A percentile compares a stretch with the other conserved stretches of the same genome.
Conservation (phyloP, 164 flowering plant species). For the Sextonia rubra region DNA sequence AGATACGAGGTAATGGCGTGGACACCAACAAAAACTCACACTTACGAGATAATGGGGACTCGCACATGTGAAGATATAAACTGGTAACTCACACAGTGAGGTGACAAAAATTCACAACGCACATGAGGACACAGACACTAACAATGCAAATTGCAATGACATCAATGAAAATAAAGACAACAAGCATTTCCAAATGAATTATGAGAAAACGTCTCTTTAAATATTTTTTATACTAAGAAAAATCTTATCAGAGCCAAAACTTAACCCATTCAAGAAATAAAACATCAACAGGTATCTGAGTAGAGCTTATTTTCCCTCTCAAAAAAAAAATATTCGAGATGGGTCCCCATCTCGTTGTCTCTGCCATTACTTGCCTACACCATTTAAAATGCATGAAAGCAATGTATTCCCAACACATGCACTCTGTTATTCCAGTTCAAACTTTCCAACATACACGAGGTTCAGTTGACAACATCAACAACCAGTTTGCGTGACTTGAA, state of each 20-base stretch:
- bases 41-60: too few relatives aligned
- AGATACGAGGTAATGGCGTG: too few relatives aligned
- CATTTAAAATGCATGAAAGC: constrained; percentile 9
- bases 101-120: too few relatives aligned
- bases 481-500: constrained; percentile 36
- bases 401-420: constrained; percentile 11
- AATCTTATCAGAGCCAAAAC: not conserved
- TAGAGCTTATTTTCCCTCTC: constrained; percentile 21
- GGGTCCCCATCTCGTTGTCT: constrained; percentile 8
- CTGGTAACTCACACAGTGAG: too few relatives aligned
- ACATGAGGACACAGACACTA: too few relatives aligned
- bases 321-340: constrained; percentile 15
- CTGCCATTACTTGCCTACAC: constrained; percentile 5
- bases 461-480: constrained; percentile 32
- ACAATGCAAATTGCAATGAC: not conserved
- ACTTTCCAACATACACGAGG: constrained; percentile 1
- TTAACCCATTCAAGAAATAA: not conserved
- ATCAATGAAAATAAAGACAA: not conserved
- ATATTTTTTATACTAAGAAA: not conserved
- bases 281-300: not conserved
- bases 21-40: too few relatives aligned
- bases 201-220: not conserved
- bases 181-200: not conserved
- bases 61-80: too few relatives aligned
- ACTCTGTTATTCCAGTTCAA: constrained; percentile 15